Evolutionary conservation across 2,329 filamentous ascomycete genomes (phyloP).

Genomic region (Chaetomiaceae sp.): DNA sequence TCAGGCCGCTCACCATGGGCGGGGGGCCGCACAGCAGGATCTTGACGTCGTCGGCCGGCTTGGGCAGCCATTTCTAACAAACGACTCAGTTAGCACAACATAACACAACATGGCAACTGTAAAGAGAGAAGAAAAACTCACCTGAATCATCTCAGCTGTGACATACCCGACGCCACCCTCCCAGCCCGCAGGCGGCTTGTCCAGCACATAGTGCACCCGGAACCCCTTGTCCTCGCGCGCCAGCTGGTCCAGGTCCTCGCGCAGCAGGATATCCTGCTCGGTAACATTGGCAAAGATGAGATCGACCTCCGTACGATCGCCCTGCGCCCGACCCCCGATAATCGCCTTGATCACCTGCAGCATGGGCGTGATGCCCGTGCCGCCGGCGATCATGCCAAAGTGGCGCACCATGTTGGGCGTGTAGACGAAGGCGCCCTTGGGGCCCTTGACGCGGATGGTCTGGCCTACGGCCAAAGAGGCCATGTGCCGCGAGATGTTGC

Average conservation of each 20-base stretch:
- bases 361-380: conserved; percentile 98
- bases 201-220: conserved; percentile 89
- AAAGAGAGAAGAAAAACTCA: conserved; percentile 30
- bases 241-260: conserved; percentile 82
- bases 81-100: conserved; percentile 30
- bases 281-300: conserved; percentile 98
- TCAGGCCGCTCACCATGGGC: conserved; percentile 94
- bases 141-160: conserved; percentile 88
- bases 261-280: conserved; percentile 84
- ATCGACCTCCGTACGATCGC: conserved; percentile 84
- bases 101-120: background rate
- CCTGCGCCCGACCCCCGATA: conserved; percentile 70
- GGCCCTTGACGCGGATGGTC: conserved; percentile 83
- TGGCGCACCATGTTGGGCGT: conserved; percentile 92
- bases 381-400: conserved; percentile 97
- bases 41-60: conserved; percentile 83
- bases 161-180: conserved; percentile 91
- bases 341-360: conserved; percentile 92
- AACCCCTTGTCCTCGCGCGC: conserved; percentile 74
- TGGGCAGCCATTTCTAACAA: conserved; percentile 68
- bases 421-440: conserved; percentile 98
- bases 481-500: conserved; percentile 95
- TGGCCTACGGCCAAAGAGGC: conserved; percentile 77
- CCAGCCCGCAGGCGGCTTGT: conserved; percentile 92
- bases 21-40: conserved; percentile 91